Percentiles rank a stretch among this genome's conserved stretches.
These are phyloP conservation scores for Penicillium dipodomyicola DNA, from an alignment of 495 filamentous ascomycete genomes.

Conservation along the genomic window DNA sequence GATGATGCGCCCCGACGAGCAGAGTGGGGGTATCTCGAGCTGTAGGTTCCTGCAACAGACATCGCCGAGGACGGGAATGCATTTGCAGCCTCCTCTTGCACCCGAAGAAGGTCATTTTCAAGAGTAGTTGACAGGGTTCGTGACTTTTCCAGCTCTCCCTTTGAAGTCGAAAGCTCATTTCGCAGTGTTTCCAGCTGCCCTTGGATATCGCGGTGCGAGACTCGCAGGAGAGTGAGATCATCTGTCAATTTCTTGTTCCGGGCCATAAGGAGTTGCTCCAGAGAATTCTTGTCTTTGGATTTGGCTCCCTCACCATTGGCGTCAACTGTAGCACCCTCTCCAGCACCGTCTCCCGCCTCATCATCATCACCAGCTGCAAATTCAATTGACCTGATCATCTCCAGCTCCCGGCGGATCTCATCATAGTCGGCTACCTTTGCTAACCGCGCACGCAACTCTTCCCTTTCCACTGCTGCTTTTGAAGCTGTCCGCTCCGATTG, in stretches of 20 bases:
- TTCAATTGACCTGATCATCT: slow-evolving; percentile 95
- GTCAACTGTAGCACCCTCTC: slow-evolving; percentile 30
- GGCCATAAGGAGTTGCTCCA: slow-evolving; percentile 87
- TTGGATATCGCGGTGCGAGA: slow-evolving; percentile 92
- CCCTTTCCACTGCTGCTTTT: slow-evolving; percentile 67
- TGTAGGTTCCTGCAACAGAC: slow-evolving; percentile 92
- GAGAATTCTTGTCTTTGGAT: slow-evolving; percentile 66
- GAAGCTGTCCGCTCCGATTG: slow-evolving; percentile 43
- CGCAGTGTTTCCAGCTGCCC: slow-evolving; percentile 74
- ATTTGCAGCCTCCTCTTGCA: slow-evolving; percentile 82
- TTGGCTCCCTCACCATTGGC: slow-evolving; percentile 52
- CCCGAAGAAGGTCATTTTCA: slow-evolving; percentile 83
- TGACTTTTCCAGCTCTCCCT: slow-evolving; percentile 80
- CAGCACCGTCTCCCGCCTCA: slow-evolving; percentile 52
- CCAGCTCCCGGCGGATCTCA: slow-evolving; percentile 90
- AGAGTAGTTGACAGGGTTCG: slow-evolving; percentile 82
- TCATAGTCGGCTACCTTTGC: slow-evolving; percentile 93
- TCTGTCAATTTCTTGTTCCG: slow-evolving; percentile 95
- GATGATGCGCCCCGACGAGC: slow-evolving; percentile 70
- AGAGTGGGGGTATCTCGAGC: slow-evolving; percentile 76
- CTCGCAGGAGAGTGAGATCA: slow-evolving; percentile 86
- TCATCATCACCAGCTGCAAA: slow-evolving; percentile 82
- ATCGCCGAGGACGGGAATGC: slow-evolving; percentile 79
- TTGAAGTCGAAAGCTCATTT: slow-evolving; percentile 78
- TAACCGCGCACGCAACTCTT: slow-evolving; percentile 72